Percentiles rank a stretch among this genome's conserved stretches.
phyloP scores from a whole-genome alignment of 805 yeast species.

The Middelhovenomyces tepae region DNA sequence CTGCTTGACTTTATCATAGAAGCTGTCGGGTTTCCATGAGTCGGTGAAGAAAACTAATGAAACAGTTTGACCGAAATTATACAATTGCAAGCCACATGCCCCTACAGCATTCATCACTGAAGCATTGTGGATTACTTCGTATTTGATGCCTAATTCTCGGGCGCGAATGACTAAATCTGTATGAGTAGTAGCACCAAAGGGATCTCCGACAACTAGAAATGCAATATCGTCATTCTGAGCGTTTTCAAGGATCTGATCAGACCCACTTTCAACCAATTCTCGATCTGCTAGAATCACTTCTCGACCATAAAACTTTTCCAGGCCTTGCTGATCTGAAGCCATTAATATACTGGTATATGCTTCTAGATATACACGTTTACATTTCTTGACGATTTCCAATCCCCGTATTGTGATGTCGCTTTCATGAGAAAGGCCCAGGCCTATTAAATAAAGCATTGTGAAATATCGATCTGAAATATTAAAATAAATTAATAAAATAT shows the following conservation, averaged over 20 bases:
- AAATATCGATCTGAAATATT: not conserved
- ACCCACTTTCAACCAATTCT: slow-evolving; percentile 85
- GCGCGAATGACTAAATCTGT: slow-evolving; percentile 91
- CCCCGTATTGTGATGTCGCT: slow-evolving; percentile 94
- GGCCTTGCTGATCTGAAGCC: slow-evolving; percentile 72
- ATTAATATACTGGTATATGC: slow-evolving; percentile 91
- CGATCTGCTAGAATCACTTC: slow-evolving; percentile 85
- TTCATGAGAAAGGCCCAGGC: slow-evolving; percentile 83
- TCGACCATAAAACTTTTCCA: slow-evolving; percentile 80
- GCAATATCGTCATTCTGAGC: slow-evolving; percentile 83
- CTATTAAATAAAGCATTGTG: slow-evolving; percentile 78
- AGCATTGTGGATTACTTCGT: slow-evolving; percentile 87
- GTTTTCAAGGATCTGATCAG: slow-evolving; percentile 69
- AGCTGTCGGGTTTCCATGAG: slow-evolving; percentile 91
- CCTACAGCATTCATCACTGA: slow-evolving; percentile 98
- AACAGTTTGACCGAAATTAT: slow-evolving; percentile 95
- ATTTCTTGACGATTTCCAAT: slow-evolving; percentile 67
- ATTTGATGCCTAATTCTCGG: slow-evolving; percentile 67
- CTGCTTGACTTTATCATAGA: slow-evolving; percentile 82
- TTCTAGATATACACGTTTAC: slow-evolving; percentile 88
- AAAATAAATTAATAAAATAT: too few relatives aligned
- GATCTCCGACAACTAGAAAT: slow-evolving; percentile 93
- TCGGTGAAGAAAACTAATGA: slow-evolving; percentile 94
- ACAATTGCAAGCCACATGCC: slow-evolving; percentile 91
- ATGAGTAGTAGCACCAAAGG: slow-evolving; percentile 97